Percentiles rank a stretch among this genome's conserved stretches.
phyloP scores from a whole-genome alignment of 2,329 filamentous ascomycete species.

The Fusarium vanettenii region DNA sequence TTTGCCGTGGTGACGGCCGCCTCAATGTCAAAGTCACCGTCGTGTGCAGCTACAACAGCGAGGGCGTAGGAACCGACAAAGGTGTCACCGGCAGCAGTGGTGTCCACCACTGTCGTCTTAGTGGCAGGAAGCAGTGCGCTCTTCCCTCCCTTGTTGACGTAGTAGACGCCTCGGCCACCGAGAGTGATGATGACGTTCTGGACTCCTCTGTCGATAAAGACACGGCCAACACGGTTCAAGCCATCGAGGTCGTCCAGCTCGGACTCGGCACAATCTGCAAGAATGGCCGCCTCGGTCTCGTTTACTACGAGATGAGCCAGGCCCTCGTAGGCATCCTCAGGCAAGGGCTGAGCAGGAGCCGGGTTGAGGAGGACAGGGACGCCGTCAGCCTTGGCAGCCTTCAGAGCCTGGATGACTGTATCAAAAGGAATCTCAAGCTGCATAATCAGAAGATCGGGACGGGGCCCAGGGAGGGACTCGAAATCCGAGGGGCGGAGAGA shows the following conservation, averaged over 20 bases:
- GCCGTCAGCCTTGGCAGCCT: constrained; percentile 57
- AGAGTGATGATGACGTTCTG: constrained; percentile 85
- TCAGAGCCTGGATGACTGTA: constrained; percentile 72
- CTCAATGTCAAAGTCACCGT: constrained; percentile 62
- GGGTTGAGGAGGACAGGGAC: constrained; percentile 85
- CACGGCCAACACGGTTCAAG: constrained; percentile 59
- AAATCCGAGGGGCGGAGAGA: constrained; percentile 54
- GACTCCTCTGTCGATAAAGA: constrained; percentile 78
- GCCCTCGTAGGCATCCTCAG: constrained; percentile 71
- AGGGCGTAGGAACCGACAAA: constrained; percentile 92
- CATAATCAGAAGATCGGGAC: constrained; percentile 75
- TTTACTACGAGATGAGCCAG: constrained; percentile 88
- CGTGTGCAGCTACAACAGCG: constrained; percentile 67
- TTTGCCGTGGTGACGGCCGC: constrained; percentile 68
- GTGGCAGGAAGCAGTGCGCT: constrained; percentile 69
- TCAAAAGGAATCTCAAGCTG: constrained; percentile 81
- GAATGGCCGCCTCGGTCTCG: constrained; percentile 85
- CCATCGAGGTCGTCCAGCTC: constrained; percentile 61
- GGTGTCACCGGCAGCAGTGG: constrained; percentile 93
- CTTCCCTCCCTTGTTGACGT: constrained; percentile 57
- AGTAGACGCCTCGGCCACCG: constrained; percentile 82
- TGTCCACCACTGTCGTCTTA: constrained; percentile 85
- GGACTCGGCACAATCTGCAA: constrained; percentile 67
- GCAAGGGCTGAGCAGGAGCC: constrained; percentile 79
- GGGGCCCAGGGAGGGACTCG: constrained; percentile 45